A percentile compares a stretch with the other conserved stretches of the same genome.
phyloP scores from a whole-genome alignment of 176 grass and related monocot species.

The Poa pratensis region DNA sequence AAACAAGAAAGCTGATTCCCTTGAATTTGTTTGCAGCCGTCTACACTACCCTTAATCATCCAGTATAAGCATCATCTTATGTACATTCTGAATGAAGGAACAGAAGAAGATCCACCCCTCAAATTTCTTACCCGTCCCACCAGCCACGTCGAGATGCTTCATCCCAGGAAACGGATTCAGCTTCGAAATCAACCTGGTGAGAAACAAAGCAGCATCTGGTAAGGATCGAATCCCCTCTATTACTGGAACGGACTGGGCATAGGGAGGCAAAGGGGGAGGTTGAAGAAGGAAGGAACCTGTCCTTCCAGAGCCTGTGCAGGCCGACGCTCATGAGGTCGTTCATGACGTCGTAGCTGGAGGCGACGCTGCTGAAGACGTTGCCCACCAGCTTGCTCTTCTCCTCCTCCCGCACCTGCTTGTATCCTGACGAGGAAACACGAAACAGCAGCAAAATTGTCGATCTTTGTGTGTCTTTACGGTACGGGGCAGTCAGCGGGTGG shows the following conservation, averaged over 20 bases:
- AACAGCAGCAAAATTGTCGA: background rate
- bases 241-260: too few relatives aligned
- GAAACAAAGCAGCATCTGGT: too few relatives aligned
- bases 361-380: constrained; percentile 89
- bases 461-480: background rate
- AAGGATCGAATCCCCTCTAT: too few relatives aligned
- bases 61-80: background rate
- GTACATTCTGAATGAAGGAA: background rate
- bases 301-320: constrained; percentile 92
- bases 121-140: constrained; percentile 66
- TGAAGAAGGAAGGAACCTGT: constrained; percentile 33
- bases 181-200: constrained; percentile 77
- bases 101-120: background rate
- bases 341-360: constrained; percentile 93
- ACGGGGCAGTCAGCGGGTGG: background rate
- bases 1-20: background rate
- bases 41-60: background rate
- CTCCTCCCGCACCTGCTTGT: constrained; percentile 78
- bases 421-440: constrained; percentile 49
- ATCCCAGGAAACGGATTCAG: constrained; percentile 87
- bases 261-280: too few relatives aligned
- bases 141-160: constrained; percentile 96
- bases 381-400: constrained; percentile 90
- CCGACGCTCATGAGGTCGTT: constrained; percentile 92
- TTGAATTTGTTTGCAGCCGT: background rate